Evolutionary conservation across 495 filamentous ascomycete genomes (phyloP), one percentile per base, ranked within the genome.

Genomic region (Talaromyces liani): DNA sequence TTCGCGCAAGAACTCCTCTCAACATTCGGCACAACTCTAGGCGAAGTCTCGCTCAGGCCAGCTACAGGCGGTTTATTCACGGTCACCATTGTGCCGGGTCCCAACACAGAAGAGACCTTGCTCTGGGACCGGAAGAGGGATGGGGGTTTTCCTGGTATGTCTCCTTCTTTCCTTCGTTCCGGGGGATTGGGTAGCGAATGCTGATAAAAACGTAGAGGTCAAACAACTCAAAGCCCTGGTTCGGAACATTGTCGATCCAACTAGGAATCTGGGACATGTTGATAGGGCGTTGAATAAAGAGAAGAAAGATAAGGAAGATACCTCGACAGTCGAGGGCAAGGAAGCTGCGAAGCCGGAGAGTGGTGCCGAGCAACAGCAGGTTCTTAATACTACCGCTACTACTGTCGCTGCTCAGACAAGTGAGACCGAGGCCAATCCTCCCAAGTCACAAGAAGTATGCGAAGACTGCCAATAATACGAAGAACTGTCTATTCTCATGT

Each of bases 1-100:
- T 97, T 90, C 76, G 92, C 90, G 53, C 94, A 98, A 85, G 94
- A 98, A 76, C 90, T 98, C 60, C 87, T 98, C 64, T 94, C 91
- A n/a, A 98, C 94, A 6, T 98, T 98, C 79, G 81, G 83, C 58
- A 92, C 87, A 12, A 80, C 87, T 62, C 81, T 98, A 0, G 92
- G 93, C 54, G 93, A 98, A 74, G 88, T 98, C 14, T 85, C 94
- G n/a, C 85, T 98, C 0, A 83, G 93, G 47, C 94, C 94, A 0
- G 71, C 86, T 18, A 96, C 91, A 0, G 93, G 94, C 25, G 94
- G 94, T 0, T 74, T 89, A 24, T 98, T 98, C 71, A 80, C 83
- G 12, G 84, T 96, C 5, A 81, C 87, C 56, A 84, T 92, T 41
- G 76, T 79, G 56, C 49, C 63, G 33, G 29, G 33, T 66, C 49